phyloP scores from a whole-genome alignment of 805 yeast genomes.

The Tetrapisispora taiwanensis region DNA sequence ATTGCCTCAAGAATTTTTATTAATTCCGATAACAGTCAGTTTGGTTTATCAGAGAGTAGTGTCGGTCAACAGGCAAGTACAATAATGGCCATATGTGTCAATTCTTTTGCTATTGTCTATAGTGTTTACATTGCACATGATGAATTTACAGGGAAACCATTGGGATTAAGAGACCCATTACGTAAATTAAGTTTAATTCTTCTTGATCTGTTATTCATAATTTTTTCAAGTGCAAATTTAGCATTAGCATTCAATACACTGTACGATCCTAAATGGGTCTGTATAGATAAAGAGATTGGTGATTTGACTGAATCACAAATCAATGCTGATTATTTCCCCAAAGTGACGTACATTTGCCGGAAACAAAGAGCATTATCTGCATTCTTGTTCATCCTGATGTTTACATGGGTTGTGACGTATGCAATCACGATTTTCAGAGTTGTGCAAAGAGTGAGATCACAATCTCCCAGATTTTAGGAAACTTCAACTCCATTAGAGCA shows the following conservation, averaged over 20 bases:
- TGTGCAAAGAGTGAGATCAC: slow-evolving; percentile 48
- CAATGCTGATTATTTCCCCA: slow-evolving; percentile 20
- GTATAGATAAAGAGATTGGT: slow-evolving; percentile 23
- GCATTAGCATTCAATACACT: slow-evolving; percentile 78
- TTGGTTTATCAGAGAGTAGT: slow-evolving; percentile 10
- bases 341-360: slow-evolving; percentile 49
- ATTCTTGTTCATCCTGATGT: slow-evolving; percentile 62
- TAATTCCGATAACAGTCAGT: slow-evolving; percentile 22
- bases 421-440: slow-evolving; percentile 75
- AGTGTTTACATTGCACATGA: slow-evolving; percentile 76
- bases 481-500: background rate
- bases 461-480: slow-evolving; percentile 12
- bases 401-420: slow-evolving; percentile 79
- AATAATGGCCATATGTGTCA: slow-evolving; percentile 83
- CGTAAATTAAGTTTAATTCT: slow-evolving; percentile 74
- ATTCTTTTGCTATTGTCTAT: slow-evolving; percentile 66
- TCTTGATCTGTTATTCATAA: slow-evolving; percentile 77
- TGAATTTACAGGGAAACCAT: slow-evolving; percentile 84
- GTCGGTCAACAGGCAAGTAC: slow-evolving; percentile 78
- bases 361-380: slow-evolving; percentile 73
- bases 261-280: slow-evolving; percentile 77
- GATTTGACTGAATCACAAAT: slow-evolving; percentile 1
- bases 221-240: slow-evolving; percentile 79
- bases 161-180: slow-evolving; percentile 78
- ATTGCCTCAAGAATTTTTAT: slow-evolving; percentile 53